Base-by-base conservation (phyloP, 192 early-diverging fungal genomes). In the Phycomyces blakesleeanus region DNA sequence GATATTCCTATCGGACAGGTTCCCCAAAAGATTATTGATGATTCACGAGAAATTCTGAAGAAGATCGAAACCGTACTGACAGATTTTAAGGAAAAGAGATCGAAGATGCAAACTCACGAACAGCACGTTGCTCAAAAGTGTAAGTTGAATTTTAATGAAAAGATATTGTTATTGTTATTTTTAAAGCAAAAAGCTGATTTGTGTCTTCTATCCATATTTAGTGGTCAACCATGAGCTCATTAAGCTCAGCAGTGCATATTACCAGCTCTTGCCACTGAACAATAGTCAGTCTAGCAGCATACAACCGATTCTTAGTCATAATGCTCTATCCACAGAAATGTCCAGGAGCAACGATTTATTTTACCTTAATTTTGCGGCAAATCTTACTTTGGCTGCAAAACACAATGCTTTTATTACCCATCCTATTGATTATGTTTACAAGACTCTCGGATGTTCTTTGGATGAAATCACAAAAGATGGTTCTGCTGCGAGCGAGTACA, bases 1-100 rank as follows among this genome's bases (percentile, higher is more conserved):
- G 89, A 86, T 44, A 89, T 92, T 76, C 91, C 90, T 5, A 71
- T 92, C 5, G 91, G 91, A 29, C 87, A 92, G 61, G 74, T 93
- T 5, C 84, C 82, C 29, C 85, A 89, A 59, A 62, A 58, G 0
- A 81, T 79, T 10, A 83, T 93, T 47, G 69, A 82, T 22, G 65
- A 78, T 51, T 87, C 84, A 27, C 84, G 83, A 54, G 27, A 73
- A 12, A 79, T 85, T 26, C 72, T 93, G 44, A 82, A 81, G 41
- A 25, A 73, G 59, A 80, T 93, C 66, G 79, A 21, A 71, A 75
- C 4, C 79, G 74, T 34, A 24, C 86, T 7, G 25, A 62, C 26
- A 21, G 42, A 9, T 12, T 62, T 44, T 11, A 18, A 26, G 27
- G 18, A 47, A 47, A 47, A 47, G 15, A n/a, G 18, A n/a, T 6